Evolutionary conservation across 257 asterid genomes (phyloP).

Genomic region (Coffea eugenioides): DNA sequence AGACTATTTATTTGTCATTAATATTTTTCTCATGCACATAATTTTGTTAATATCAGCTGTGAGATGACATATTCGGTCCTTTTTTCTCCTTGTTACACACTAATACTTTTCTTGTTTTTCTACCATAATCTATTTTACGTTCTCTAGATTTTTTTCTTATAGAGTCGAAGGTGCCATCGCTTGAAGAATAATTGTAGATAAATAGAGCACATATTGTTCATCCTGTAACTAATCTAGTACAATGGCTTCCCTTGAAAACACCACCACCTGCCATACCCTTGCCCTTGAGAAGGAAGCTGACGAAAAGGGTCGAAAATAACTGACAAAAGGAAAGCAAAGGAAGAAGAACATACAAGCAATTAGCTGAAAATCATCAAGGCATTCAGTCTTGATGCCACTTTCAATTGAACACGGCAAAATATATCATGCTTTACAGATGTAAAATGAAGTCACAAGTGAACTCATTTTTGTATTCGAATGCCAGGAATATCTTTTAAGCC

Average conservation of each 20-base stretch:
- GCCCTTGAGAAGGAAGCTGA: background rate
- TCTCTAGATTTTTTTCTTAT: background rate
- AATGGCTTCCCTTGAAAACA: background rate
- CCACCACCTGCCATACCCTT: too few species aligned
- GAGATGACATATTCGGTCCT: background rate
- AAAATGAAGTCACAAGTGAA: background rate
- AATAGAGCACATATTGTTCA: too few species aligned
- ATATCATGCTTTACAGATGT: background rate
- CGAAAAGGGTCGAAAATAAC: background rate
- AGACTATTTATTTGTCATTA: too few species aligned
- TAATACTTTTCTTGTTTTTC: too few species aligned
- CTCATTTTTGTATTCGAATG: constrained; percentile 54
- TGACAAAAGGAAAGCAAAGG: background rate
- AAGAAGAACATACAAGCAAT: background rate
- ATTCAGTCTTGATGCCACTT: background rate
- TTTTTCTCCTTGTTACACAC: background rate
- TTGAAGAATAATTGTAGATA: too few species aligned
- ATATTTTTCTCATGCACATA: too few species aligned
- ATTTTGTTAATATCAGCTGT: too few species aligned
- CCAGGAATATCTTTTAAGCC: constrained; percentile 83
- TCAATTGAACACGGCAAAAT: background rate
- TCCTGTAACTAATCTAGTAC: background rate
- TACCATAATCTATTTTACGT: background rate
- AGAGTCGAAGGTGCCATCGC: too few species aligned
- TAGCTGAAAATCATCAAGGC: background rate